Evolutionary conservation across 805 yeast genomes (phyloP), one percentile per base, ranked within the genome.

Genomic region (Starmerella apicola): DNA sequence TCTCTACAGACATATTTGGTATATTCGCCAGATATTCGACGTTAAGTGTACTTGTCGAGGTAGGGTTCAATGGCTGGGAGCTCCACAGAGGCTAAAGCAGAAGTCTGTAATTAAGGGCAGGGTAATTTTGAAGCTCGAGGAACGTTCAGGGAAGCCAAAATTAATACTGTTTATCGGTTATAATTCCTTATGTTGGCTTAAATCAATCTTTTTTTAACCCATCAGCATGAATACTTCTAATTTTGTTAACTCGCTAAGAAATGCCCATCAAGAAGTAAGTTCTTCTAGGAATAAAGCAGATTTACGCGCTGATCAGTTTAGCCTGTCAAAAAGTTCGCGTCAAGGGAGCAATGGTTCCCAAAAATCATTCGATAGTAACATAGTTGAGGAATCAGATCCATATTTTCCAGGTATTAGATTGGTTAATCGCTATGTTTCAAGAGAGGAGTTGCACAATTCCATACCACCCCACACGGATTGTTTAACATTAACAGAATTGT

Each of bases 1-100:
- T 16, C 19, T 46, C 50, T 12, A 46, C 34, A 12, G 50, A 46
- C 50, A 46, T 46, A n/a, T n/a, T n/a, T n/a, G n/a, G n/a, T n/a
- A n/a, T n/a, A n/a, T n/a, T n/a, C n/a, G n/a, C n/a, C n/a, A n/a
- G n/a, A n/a, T n/a, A n/a, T n/a, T n/a, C n/a, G n/a, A n/a, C n/a
- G n/a, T n/a, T n/a, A n/a, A n/a, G n/a, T n/a, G n/a, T n/a, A n/a
- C n/a, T n/a, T n/a, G n/a, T n/a, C n/a, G n/a, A n/a, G n/a, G n/a
- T n/a, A n/a, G n/a, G n/a, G n/a, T n/a, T n/a, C n/a, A n/a, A n/a
- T n/a, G n/a, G n/a, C n/a, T n/a, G n/a, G n/a, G n/a, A n/a, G n/a
- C n/a, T n/a, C n/a, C n/a, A n/a, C n/a, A n/a, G n/a, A n/a, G n/a
- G n/a, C n/a, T n/a, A n/a, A n/a, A n/a, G n/a, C n/a, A n/a, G n/a